A percentile compares a stretch with the other conserved stretches of the same genome.
phyloP scores from a whole-genome alignment of 1,284 basidiomycete species.

The Ustilago bromivora region DNA sequence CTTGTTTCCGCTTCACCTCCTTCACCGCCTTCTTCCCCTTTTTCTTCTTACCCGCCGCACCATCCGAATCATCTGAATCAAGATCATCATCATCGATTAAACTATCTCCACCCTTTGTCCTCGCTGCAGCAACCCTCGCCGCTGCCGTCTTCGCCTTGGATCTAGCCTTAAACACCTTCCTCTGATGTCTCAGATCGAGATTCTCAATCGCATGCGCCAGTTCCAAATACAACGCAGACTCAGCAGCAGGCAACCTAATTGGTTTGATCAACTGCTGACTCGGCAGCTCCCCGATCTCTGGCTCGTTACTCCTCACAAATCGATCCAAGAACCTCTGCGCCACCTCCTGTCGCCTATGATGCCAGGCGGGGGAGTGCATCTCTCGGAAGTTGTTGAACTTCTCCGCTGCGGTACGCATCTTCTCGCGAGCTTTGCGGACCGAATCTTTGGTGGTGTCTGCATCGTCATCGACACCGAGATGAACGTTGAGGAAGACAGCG shows the following conservation, averaged over 20 bases:
- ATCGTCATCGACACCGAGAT: slow-evolving; percentile 76
- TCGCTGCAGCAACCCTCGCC: slow-evolving; percentile 10
- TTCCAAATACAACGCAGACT: slow-evolving; percentile 93
- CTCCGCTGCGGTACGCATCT: slow-evolving; percentile 89
- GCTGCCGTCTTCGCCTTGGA: slow-evolving; percentile 13
- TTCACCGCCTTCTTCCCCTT: slow-evolving; percentile 32
- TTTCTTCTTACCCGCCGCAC: slow-evolving; percentile 23
- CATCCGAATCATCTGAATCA: slow-evolving; percentile 28
- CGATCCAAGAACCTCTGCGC: slow-evolving; percentile 79
- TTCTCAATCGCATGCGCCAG: slow-evolving; percentile 93
- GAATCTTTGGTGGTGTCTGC: slow-evolving; percentile 78
- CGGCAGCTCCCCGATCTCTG: slow-evolving; percentile 95
- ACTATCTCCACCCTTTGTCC: slow-evolving; percentile 19
- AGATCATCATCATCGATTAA: slow-evolving; percentile 29
- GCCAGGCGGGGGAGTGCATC: slow-evolving; percentile 90
- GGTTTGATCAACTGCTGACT: slow-evolving; percentile 78
- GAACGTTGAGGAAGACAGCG: slow-evolving; percentile 62
- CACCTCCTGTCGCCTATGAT: slow-evolving; percentile 83
- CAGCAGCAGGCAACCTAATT: slow-evolving; percentile 86
- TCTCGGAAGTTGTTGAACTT: slow-evolving; percentile 96
- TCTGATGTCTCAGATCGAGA: slow-evolving; percentile 78
- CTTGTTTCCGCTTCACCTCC: slow-evolving; percentile 39
- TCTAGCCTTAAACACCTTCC: slow-evolving; percentile 47
- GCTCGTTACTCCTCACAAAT: slow-evolving; percentile 80
- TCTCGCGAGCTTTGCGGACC: slow-evolving; percentile 77